Evolutionary conservation across 2,329 filamentous ascomycete genomes (phyloP).

Genomic region (Neofusicoccum sp.): DNA sequence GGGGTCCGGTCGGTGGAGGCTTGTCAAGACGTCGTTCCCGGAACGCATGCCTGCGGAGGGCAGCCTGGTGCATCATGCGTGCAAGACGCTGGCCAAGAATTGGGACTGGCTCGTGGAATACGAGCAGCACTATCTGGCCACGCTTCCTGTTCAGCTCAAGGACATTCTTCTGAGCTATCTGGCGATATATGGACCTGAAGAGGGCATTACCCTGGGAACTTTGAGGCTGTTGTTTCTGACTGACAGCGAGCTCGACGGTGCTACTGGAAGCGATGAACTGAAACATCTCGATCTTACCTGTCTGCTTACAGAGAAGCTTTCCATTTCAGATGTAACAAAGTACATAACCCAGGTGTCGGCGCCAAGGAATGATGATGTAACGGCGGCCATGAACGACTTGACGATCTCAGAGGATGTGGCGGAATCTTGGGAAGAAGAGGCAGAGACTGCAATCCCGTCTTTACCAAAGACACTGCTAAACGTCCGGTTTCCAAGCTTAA

Average conservation of each 20-base stretch:
- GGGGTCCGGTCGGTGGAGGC: not conserved
- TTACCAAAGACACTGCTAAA: conserved; percentile 12
- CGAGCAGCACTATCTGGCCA: conserved; percentile 54
- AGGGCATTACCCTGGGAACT: conserved; percentile 41
- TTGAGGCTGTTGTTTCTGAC: conserved; percentile 52
- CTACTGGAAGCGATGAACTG: conserved; percentile 44
- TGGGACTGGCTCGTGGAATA: conserved; percentile 59
- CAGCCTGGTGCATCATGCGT: conserved; percentile 51
- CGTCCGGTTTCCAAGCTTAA: conserved; percentile 52
- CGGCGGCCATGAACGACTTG: conserved; percentile 23
- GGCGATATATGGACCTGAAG: conserved; percentile 47
- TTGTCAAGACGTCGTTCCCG: not conserved
- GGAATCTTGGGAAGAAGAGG: conserved; percentile 48
- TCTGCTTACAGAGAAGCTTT: conserved; percentile 50
- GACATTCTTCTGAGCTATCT: conserved; percentile 57
- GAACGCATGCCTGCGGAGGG: conserved; percentile 20
- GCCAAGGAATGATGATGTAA: conserved; percentile 7
- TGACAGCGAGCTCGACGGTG: conserved; percentile 31
- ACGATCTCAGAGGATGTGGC: conserved; percentile 25
- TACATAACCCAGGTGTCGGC: conserved; percentile 32
- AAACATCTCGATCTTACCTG: conserved; percentile 53
- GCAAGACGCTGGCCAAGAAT: conserved; percentile 55
- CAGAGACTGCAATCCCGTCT: conserved; percentile 9
- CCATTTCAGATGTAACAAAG: conserved; percentile 49
- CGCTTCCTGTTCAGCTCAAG: conserved; percentile 53